Base-by-base conservation (phyloP, 116 monocot species). In the Iris pallida region DNA sequence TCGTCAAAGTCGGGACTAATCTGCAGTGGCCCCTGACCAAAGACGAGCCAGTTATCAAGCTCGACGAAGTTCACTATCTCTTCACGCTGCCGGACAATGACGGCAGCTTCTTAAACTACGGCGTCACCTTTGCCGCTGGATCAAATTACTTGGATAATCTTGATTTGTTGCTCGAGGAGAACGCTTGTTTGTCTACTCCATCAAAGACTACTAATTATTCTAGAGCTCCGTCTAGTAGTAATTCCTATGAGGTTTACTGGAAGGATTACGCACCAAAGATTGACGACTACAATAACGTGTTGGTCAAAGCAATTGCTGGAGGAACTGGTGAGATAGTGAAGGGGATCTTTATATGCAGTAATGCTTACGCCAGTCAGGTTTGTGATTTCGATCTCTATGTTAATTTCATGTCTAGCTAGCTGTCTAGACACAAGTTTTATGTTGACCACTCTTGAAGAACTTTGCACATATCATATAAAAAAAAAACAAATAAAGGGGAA, bases 11-110 rank as follows among this genome's bases (percentile, higher is more conserved):
- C 4, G 86, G 86, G 8, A 20, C 45, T 10, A 73, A 72, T 16
- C 71, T 91, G 16, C 73, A 77, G 48, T 95, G 95, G 95, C 91
- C 95, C 0, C 60, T 95, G 12, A 79, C 95, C 9, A 88, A 75
- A 59, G 91, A 95, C 17, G 91, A 91, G 65, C 95, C 95, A 8
- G 91, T 95, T 13, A 77, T 89, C 19, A 91, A 86, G 76, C 67
- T 95, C 12, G 95, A 91, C 72, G 64, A 57, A 9, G 41, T 79
- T 3, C 84, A 87, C 81, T 95, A 91, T 61, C 82, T 95, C 42
- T 95, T 91, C 75, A 80, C 95, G 1, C 54, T 95, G 13, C 82
- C 82, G 2, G 86, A 84, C 55, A 47, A 77, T 54, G 86, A 70
- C 5, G 78, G 80, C 11, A 54, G 69, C 12, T 84, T 95, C 76